phyloP scores from a whole-genome alignment of 2,329 filamentous ascomycete species.

The Harringtonia lauricola region DNA sequence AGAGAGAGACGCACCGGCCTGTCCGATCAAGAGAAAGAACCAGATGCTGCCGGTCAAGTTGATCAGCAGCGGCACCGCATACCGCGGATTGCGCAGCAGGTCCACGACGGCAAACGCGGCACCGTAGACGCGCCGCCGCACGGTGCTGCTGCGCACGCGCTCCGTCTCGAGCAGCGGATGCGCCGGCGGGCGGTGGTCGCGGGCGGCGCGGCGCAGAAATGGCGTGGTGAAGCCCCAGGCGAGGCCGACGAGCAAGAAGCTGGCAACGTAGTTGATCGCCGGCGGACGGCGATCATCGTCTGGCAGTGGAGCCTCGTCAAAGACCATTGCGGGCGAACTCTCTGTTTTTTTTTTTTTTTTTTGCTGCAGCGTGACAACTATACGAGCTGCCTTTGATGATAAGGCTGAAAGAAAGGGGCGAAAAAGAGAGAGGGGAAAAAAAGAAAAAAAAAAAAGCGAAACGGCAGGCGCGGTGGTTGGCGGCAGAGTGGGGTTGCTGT shows the following conservation, averaged over 20 bases:
- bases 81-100: conserved; percentile 68
- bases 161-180: conserved; percentile 43
- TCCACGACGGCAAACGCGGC: conserved; percentile 68
- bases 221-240: conserved; percentile 90
- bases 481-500: no score
- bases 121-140: conserved; percentile 51
- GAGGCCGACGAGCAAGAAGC: conserved; percentile 81
- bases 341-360: no score
- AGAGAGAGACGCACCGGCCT: conserved; percentile 57
- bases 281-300: conserved; percentile 3
- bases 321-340: no score
- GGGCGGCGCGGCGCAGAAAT: conserved; percentile 81
- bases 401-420: background rate
- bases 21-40: conserved; percentile 91
- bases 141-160: conserved; percentile 43
- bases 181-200: conserved; percentile 55
- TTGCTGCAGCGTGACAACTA: no score
- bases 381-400: no score
- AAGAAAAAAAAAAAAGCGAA: background rate
- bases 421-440: background rate
- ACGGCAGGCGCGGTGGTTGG: no score
- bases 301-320: background rate
- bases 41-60: conserved; percentile 91
- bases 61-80: conserved; percentile 72
- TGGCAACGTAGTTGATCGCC: conserved; percentile 71